Evolutionary conservation across 139 green algal species (phyloP), one percentile per base, ranked within the genome.

Genomic region (Medakamo hakoo): DNA sequence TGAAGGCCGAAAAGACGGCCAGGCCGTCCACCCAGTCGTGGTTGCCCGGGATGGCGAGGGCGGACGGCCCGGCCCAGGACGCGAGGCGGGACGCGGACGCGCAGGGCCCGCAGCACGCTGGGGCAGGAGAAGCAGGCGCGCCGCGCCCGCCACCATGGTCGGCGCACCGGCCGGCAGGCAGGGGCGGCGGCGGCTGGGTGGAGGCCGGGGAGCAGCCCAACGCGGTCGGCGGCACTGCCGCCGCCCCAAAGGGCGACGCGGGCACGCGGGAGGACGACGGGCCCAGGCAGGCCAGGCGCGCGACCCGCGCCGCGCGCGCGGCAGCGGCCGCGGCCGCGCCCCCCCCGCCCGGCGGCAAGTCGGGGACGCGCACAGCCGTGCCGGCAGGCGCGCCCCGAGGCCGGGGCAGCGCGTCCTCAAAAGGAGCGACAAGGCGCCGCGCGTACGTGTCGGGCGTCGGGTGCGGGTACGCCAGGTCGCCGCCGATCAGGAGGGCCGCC

Each of bases 381-480:
- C 83, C 83, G 52, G 57, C 65, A 68, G 89, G 77, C 63, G 85
- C 84, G 63, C 90, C 80, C 2, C 73, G 65, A 3, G 88, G 88
- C 2, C 82, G 80, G 4, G 86, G 85, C 23, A 95, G 55, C 1
- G 88, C 88, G 30, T 86, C 81, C 55, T 92, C 68, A 63, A 93
- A 95, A 0, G 83, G 84, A 27, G 66, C 57, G 71, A 92, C 88
- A 27, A 95, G 73, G 1, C 88, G 73, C 65, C 75, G 60, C 70
- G 88, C 79, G 64, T 88, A 95, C 0, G 78, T 89, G 27, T 95
- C 82, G 48, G 52, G 72, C 28, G 73, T 82, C 24, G 87, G 87
- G 67, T 88, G 87, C 55, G 87, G 87, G 70, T 95, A 95, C 22
- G 82, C 84, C 59, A 95, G 71, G 71, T 95, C 88, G 0, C 88